Conservation (phyloP, 164 flowering plant species). For the Warburgia ugandensis region DNA sequence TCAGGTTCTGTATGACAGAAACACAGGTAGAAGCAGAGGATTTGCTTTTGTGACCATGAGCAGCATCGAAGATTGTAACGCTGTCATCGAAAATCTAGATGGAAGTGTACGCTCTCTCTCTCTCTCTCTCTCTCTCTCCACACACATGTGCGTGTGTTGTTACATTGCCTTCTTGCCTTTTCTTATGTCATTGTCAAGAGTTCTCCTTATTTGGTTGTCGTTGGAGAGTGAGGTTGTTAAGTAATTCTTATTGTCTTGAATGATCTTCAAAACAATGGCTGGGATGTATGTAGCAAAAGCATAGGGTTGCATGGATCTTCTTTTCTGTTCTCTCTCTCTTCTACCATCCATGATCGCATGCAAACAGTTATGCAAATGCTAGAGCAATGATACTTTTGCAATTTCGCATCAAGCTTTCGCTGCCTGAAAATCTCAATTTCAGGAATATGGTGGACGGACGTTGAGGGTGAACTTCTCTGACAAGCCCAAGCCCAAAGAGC, state of each 20-base stretch:
- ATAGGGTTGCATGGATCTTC: too few species aligned
- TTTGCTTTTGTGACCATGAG: conserved; percentile 99
- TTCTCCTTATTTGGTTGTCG: too few species aligned
- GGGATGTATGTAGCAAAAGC: too few species aligned
- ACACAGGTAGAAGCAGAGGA: conserved; percentile 84
- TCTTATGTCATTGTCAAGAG: neutral
- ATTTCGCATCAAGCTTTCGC: too few species aligned
- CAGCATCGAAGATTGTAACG: conserved; percentile 66
- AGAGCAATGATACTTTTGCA: too few species aligned
- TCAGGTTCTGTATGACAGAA: conserved; percentile 76
- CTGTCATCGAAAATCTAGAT: conserved; percentile 73
- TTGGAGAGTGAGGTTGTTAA: too few species aligned
- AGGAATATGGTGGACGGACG: conserved; percentile 75
- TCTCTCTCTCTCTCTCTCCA: too few species aligned
- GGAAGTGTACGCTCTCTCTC: conserved; percentile 64
- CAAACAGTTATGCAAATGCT: too few species aligned
- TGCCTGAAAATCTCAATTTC: conserved; percentile 6
- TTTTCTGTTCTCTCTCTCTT: too few species aligned
- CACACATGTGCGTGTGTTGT: neutral
- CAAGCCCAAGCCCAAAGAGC: conserved; percentile 70
- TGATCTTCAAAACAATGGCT: too few species aligned
- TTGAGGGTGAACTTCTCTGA: conserved; percentile 82
- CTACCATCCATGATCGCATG: too few species aligned
- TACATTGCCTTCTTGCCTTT: neutral
- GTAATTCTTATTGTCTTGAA: too few species aligned